These are phyloP conservation scores for Pythium rishiriense DNA, from an alignment of 352 stramenopile genomes.

Conservation along the genomic window DNA sequence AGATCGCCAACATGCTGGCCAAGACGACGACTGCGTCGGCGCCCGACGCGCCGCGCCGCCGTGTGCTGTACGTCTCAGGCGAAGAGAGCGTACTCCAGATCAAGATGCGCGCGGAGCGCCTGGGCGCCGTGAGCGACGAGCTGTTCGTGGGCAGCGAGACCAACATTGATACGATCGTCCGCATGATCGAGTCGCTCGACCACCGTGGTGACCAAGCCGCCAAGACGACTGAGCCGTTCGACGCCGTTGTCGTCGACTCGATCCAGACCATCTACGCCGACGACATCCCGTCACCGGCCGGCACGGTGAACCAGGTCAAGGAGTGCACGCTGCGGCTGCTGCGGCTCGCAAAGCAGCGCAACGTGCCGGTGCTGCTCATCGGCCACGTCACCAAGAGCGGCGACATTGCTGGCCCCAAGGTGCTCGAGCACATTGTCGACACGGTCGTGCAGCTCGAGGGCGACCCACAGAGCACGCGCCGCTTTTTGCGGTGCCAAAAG, in stretches of 20 bases:
- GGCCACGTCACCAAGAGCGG: constrained; percentile 97
- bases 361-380: constrained; percentile 93
- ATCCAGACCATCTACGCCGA: constrained; percentile 96
- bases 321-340: constrained; percentile 95
- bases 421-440: constrained; percentile 92
- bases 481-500: constrained; percentile 94
- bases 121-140: constrained; percentile 65
- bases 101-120: constrained; percentile 88
- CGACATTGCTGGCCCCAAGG: constrained; percentile 94
- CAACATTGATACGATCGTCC: constrained; percentile 76
- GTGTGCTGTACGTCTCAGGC: constrained; percentile 95
- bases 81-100: constrained; percentile 97
- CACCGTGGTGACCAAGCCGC: neutral
- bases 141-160: constrained; percentile 85
- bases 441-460: constrained; percentile 96
- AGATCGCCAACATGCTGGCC: constrained; percentile 91
- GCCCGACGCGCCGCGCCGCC: constrained; percentile 9
- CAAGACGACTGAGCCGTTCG: constrained; percentile 31
- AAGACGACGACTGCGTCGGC: constrained; percentile 6
- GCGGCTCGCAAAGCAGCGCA: constrained; percentile 90
- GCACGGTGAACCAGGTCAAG: constrained; percentile 93
- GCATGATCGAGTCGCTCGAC: constrained; percentile 46
- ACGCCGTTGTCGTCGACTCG: constrained; percentile 92
- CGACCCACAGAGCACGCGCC: constrained; percentile 74
- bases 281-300: constrained; percentile 76